A percentile compares a stretch with the other conserved stretches of the same genome.
Evolutionary conservation across 495 filamentous ascomycete species (phyloP).

Genomic region (Pyrenula aspistea): DNA sequence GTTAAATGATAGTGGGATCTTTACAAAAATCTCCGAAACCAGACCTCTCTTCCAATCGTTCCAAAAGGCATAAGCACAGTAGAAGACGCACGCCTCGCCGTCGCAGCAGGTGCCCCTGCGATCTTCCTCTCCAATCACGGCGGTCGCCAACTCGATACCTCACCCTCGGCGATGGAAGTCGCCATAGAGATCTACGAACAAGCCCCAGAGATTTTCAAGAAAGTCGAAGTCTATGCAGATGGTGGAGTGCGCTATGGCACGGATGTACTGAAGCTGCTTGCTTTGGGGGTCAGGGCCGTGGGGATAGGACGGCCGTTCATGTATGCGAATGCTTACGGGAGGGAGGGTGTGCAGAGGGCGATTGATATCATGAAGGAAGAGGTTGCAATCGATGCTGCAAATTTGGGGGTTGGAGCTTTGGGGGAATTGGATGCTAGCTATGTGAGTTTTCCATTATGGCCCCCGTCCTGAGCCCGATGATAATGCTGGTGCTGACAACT

Average conservation of each 20-base stretch:
- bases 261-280: slow-evolving; percentile 60
- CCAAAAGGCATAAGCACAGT: slow-evolving; percentile 53
- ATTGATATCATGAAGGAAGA: slow-evolving; percentile 32
- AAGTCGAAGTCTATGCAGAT: slow-evolving; percentile 54
- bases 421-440: slow-evolving; percentile 17
- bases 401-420: slow-evolving; percentile 23
- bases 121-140: slow-evolving; percentile 60
- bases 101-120: slow-evolving; percentile 42
- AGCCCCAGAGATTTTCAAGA: slow-evolving; percentile 46
- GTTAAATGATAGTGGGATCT: not conserved
- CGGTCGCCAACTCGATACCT: slow-evolving; percentile 54
- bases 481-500: not conserved
- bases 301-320: slow-evolving; percentile 53
- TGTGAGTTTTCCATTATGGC: slow-evolving; percentile 1
- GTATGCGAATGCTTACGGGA: slow-evolving; percentile 36
- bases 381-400: slow-evolving; percentile 23
- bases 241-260: slow-evolving; percentile 52
- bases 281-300: slow-evolving; percentile 51
- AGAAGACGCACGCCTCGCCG: slow-evolving; percentile 44
- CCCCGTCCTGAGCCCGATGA: not conserved
- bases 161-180: slow-evolving; percentile 46
- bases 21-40: not conserved
- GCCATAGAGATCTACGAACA: slow-evolving; percentile 52
- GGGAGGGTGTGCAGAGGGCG: slow-evolving; percentile 25
- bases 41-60: slow-evolving; percentile 34